Evolutionary conservation across 176 grass and related monocot genomes (phyloP), one percentile per base, ranked within the genome.

Genomic region (Oryza officinalis): DNA sequence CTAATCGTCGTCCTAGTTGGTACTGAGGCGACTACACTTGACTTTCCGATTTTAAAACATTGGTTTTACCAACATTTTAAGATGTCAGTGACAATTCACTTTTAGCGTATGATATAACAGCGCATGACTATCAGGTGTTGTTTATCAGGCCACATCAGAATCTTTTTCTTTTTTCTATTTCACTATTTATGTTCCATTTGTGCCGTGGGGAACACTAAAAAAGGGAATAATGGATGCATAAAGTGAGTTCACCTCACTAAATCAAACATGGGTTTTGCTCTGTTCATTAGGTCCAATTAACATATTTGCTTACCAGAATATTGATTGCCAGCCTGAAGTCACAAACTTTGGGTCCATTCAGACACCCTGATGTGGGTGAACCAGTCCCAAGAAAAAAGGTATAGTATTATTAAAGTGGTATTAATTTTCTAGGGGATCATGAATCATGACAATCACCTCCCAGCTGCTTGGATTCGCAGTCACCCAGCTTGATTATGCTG

Each of bases 401-500:
- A 65, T 68, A 3, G 18, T 10, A 80, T 15, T 20, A 84, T 79
- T 35, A 67, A 84, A 46, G n/a, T 63, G 60, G 5, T 69, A 67
- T 66, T 33, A 54, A 41, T 77, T 78, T 89, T 82, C 43, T 66
- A 86, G 28, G 66, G 7, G 8, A 41, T 17, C 30, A 67, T 82
- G 45, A 83, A 69, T 74, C 46, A 86, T 79, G 46, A 81, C 11
- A 89, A 8, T 20, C 67, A 73, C 79, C 23, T 69, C 59, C 63
- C 75, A 88, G 50, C 74, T 65, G 10, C 40, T 83, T n/a, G 37
- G 68, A 76, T 86, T 73, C 75, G 13, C 46, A 49, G 52, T 33
- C 69, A 89, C 31, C 65, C 63, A 86, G 35, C 74, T 75, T 72
- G 49, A 67, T 77, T 72, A 86, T 80, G 33, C 67, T 85, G 78